A percentile compares a stretch with the other conserved stretches of the same genome.
phyloP scores from a whole-genome alignment of 352 stramenopile species.

The Globisporangium takayamanum region DNA sequence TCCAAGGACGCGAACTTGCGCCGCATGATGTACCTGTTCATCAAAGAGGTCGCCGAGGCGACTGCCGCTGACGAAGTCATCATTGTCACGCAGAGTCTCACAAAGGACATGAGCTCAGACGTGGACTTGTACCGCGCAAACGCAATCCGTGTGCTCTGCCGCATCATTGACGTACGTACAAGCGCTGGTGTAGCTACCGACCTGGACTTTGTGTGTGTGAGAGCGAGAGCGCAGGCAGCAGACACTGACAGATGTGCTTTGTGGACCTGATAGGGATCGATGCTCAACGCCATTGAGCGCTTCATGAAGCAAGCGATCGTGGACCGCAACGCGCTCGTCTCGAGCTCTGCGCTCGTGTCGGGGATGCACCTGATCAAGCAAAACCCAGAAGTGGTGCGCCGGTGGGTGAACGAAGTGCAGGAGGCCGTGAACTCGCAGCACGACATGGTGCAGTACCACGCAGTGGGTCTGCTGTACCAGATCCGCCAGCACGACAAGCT shows the following conservation, averaged over 20 bases:
- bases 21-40: slow-evolving; percentile 99
- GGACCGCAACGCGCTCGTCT: slow-evolving; percentile 95
- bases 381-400: slow-evolving; percentile 89
- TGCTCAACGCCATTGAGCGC: slow-evolving; percentile 89
- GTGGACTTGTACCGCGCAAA: slow-evolving; percentile 98
- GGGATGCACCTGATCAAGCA: slow-evolving; percentile 93
- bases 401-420: slow-evolving; percentile 98
- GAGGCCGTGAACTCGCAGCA: slow-evolving; percentile 93
- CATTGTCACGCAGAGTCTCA: slow-evolving; percentile 98
- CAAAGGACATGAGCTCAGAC: slow-evolving; percentile 99
- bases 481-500: slow-evolving; percentile 98
- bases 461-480: slow-evolving; percentile 96
- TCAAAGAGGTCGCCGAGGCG: slow-evolving; percentile 96
- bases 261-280: slow-evolving; percentile 38
- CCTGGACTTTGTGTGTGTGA: background rate
- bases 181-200: background rate
- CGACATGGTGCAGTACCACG: slow-evolving; percentile 99
- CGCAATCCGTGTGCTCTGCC: slow-evolving; percentile 96
- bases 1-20: slow-evolving; percentile 95
- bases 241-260: background rate
- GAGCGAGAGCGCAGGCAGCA: too few relatives aligned
- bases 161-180: slow-evolving; percentile 86
- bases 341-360: slow-evolving; percentile 95
- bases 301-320: slow-evolving; percentile 99
- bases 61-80: slow-evolving; percentile 95